phyloP scores from a whole-genome alignment of 495 filamentous ascomycete species.

The Penicillium canariense region DNA sequence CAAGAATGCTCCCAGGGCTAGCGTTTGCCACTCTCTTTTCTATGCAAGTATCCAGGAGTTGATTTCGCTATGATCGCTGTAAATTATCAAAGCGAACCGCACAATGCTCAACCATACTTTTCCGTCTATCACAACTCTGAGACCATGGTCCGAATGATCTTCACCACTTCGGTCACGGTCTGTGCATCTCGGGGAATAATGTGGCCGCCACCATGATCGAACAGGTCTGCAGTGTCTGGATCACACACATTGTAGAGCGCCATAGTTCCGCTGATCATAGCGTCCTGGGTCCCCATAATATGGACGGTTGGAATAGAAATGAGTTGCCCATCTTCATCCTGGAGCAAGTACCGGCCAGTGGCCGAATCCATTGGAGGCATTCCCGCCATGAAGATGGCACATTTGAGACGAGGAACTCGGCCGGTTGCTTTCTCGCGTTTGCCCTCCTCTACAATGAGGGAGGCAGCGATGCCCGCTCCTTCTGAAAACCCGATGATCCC shows the following conservation, averaged over 20 bases:
- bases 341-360: conserved; percentile 16
- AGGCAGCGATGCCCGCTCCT: conserved; percentile 57
- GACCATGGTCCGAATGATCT: conserved; percentile 4
- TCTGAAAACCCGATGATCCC: conserved; percentile 60
- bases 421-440: conserved; percentile 35
- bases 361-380: conserved; percentile 52
- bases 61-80: background rate
- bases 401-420: conserved; percentile 48
- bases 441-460: conserved; percentile 50
- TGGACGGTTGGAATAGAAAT: conserved; percentile 56
- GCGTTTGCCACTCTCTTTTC: background rate
- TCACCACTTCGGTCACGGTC: conserved; percentile 26
- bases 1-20: background rate
- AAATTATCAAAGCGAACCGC: background rate
- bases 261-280: conserved; percentile 49
- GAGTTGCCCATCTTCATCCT: conserved; percentile 26
- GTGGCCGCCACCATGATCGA: conserved; percentile 57
- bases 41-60: background rate
- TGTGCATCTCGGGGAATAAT: conserved; percentile 50
- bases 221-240: conserved; percentile 44
- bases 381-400: conserved; percentile 54
- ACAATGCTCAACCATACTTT: conserved; percentile 26
- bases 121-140: background rate
- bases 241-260: conserved; percentile 56
- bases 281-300: conserved; percentile 57